A percentile compares a stretch with the other conserved stretches of the same genome.
These are phyloP conservation scores for Plenodomus biglobosus DNA, from an alignment of 2,329 filamentous ascomycete species.

Conservation along the genomic window DNA sequence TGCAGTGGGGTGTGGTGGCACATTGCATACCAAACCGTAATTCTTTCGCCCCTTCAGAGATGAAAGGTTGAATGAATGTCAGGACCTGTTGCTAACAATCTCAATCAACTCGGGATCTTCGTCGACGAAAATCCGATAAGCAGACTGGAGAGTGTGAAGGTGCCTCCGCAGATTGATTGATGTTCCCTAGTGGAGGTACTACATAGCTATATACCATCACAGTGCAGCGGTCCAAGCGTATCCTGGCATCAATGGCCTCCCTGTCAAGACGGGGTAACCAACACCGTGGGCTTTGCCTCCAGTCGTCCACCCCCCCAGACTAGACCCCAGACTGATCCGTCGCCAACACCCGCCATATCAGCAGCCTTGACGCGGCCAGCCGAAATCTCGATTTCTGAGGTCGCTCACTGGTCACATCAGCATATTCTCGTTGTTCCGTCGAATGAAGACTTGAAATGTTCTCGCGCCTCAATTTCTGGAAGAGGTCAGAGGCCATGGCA, in stretches of 20 bases:
- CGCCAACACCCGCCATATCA: slow-evolving; percentile 4
- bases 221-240: slow-evolving; percentile 24
- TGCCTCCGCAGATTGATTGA: slow-evolving; percentile 25
- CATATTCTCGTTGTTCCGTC: slow-evolving; percentile 6
- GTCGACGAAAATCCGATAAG: slow-evolving; percentile 8
- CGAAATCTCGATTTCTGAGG: slow-evolving; percentile 12
- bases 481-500: slow-evolving; percentile 8
- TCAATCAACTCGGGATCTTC: slow-evolving; percentile 2
- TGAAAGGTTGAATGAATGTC: not conserved
- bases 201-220: slow-evolving; percentile 30
- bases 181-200: slow-evolving; percentile 7
- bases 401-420: slow-evolving; percentile 5
- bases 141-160: slow-evolving; percentile 13
- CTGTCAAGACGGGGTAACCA: slow-evolving; percentile 27
- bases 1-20: not conserved
- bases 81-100: not conserved
- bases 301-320: slow-evolving; percentile 13
- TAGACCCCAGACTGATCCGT: slow-evolving; percentile 13
- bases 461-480: slow-evolving; percentile 6
- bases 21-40: slow-evolving; percentile 11
- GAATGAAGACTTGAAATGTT: slow-evolving; percentile 6
- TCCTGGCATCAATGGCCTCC: slow-evolving; percentile 7
- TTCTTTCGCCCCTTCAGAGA: not conserved
- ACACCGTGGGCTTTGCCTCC: slow-evolving; percentile 19
- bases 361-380: slow-evolving; percentile 3